A percentile compares a stretch with the other conserved stretches of the same genome.
phyloP scores from a whole-genome alignment of 352 stramenopile genomes.

The Globisporangium orthogonon region DNA sequence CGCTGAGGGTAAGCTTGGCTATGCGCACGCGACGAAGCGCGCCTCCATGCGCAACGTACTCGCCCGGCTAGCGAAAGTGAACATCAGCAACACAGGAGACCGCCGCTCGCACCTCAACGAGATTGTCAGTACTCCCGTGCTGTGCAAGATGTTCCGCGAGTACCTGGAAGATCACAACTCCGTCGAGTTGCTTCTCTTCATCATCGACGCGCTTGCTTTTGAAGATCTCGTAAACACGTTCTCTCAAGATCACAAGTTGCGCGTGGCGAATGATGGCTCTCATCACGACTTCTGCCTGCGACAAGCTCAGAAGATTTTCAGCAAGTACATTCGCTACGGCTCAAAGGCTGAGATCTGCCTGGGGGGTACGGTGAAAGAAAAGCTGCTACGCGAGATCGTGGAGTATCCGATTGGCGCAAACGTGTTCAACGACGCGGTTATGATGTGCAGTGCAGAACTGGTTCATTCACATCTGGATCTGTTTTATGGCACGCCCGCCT shows the following conservation, averaged over 20 bases:
- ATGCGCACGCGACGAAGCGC: slow-evolving; percentile 24
- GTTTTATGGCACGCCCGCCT: slow-evolving; percentile 43
- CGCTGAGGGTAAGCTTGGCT: slow-evolving; percentile 29
- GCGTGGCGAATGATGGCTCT: slow-evolving; percentile 15
- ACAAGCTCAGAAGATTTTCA: slow-evolving; percentile 70
- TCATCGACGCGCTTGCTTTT: slow-evolving; percentile 59
- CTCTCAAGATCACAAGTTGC: slow-evolving; percentile 11
- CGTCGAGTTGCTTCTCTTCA: slow-evolving; percentile 57
- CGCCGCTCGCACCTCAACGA: slow-evolving; percentile 41
- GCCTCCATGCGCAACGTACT: slow-evolving; percentile 54
- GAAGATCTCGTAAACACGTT: slow-evolving; percentile 64
- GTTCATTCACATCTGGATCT: slow-evolving; percentile 53
- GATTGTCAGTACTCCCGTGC: slow-evolving; percentile 36
- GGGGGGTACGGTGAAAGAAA: slow-evolving; percentile 33
- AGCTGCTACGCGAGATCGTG: slow-evolving; percentile 31
- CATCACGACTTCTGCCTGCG: slow-evolving; percentile 54
- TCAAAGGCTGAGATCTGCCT: slow-evolving; percentile 66
- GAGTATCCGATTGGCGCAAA: slow-evolving; percentile 39
- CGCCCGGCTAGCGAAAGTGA: slow-evolving; percentile 34
- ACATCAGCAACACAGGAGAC: slow-evolving; percentile 26
- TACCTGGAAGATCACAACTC: slow-evolving; percentile 51
- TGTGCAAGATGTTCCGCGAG: slow-evolving; percentile 53
- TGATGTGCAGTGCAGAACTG: slow-evolving; percentile 53
- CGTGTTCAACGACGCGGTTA: slow-evolving; percentile 52
- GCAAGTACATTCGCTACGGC: slow-evolving; percentile 68